A percentile compares a stretch with the other conserved stretches of the same genome.
Evolutionary conservation across 2,329 filamentous ascomycete genomes (phyloP).

Genomic region (Pestalotiopsis sp.): DNA sequence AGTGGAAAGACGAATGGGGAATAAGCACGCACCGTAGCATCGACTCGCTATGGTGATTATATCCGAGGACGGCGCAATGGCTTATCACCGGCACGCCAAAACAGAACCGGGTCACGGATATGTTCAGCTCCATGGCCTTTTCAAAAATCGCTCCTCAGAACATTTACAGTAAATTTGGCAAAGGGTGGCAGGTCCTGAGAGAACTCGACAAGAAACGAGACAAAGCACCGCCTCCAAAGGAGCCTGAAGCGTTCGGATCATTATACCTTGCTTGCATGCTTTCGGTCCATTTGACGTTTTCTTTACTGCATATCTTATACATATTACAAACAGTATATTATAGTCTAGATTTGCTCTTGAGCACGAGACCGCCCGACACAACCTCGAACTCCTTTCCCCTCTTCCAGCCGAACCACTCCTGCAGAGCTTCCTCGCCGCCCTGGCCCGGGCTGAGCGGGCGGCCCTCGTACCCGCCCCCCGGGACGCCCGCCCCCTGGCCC

Average conservation of each 20-base stretch:
- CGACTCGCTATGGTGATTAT: too few relatives aligned
- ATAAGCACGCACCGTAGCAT: too few relatives aligned
- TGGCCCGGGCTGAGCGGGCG: slow-evolving; percentile 64
- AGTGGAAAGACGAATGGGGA: too few relatives aligned
- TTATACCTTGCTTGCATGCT: too few relatives aligned
- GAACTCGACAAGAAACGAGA: slow-evolving; percentile 49
- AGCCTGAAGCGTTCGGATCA: slow-evolving; percentile 65
- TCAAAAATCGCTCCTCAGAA: slow-evolving; percentile 77
- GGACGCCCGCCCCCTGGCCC: slow-evolving; percentile 67
- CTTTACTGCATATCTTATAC: background rate
- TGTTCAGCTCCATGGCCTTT: slow-evolving; percentile 78
- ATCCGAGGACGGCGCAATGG: too few relatives aligned
- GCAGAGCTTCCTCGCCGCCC: slow-evolving; percentile 71
- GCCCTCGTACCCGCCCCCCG: slow-evolving; percentile 69
- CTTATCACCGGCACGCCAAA: too few relatives aligned
- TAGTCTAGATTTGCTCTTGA: slow-evolving; percentile 47
- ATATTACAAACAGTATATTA: slow-evolving; percentile 23
- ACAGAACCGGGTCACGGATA: slow-evolving; percentile 46
- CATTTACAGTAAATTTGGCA: slow-evolving; percentile 62
- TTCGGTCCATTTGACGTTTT: too few relatives aligned
- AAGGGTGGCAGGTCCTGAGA: slow-evolving; percentile 43
- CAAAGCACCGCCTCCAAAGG: slow-evolving; percentile 42
- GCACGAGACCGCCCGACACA: slow-evolving; percentile 62
- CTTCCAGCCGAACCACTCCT: slow-evolving; percentile 77
- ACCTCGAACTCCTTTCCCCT: slow-evolving; percentile 73